A percentile compares a stretch with the other conserved stretches of the same genome.
Evolutionary conservation across 2,329 filamentous ascomycete genomes (phyloP).

Genomic region (Aureobasidium sp.): DNA sequence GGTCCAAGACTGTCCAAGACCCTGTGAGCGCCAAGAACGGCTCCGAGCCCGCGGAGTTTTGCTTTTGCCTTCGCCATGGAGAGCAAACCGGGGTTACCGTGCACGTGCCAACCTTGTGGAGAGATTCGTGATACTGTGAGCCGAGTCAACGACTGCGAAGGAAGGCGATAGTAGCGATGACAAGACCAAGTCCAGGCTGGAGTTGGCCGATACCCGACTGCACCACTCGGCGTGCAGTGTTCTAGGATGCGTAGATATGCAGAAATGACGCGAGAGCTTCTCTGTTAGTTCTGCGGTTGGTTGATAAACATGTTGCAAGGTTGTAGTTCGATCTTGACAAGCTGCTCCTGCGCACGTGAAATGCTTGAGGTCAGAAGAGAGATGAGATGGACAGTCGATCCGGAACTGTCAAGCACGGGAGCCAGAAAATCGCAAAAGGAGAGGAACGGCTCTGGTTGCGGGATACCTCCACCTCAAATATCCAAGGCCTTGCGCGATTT

Average conservation of each 20-base stretch:
- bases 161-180: constrained; percentile 2
- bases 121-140: constrained; percentile 2
- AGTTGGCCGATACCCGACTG: background rate
- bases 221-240: background rate
- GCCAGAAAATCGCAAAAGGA: background rate
- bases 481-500: background rate
- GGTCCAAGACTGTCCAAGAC: constrained; percentile 2
- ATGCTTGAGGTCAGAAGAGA: background rate
- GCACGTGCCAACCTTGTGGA: background rate
- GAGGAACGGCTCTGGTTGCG: background rate
- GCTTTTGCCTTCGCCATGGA: constrained; percentile 1
- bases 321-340: background rate
- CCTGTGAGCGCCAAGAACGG: background rate
- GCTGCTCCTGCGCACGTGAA: background rate
- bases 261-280: background rate
- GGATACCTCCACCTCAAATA: background rate
- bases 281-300: background rate
- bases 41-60: constrained; percentile 1
- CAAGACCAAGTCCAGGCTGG: constrained; percentile 3
- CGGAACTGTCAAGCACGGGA: background rate
- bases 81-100: background rate
- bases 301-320: background rate
- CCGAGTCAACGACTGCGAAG: background rate
- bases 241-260: too few relatives aligned
- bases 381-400: constrained; percentile 1